phyloP scores from a whole-genome alignment of 208 protist genomes.

The Trypanosoma mega region DNA sequence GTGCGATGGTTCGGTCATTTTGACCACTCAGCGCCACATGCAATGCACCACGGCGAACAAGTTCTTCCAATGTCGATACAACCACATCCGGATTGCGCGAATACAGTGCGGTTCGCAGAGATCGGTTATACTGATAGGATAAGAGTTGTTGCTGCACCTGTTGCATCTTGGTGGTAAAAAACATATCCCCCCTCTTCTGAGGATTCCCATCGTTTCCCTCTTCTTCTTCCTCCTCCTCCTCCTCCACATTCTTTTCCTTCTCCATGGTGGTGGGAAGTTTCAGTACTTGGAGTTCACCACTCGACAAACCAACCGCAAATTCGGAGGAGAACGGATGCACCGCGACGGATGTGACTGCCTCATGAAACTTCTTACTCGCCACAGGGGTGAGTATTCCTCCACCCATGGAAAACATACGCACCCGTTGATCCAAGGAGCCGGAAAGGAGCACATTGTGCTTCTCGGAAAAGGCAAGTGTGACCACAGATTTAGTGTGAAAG shows the following conservation, averaged over 20 bases:
- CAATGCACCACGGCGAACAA: slow-evolving; percentile 69
- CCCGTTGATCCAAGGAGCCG: slow-evolving; percentile 70
- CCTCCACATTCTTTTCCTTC: slow-evolving; percentile 6
- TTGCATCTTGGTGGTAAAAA: slow-evolving; percentile 51
- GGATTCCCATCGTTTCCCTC: slow-evolving; percentile 10
- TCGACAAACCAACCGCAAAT: slow-evolving; percentile 67
- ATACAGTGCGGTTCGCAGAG: slow-evolving; percentile 76
- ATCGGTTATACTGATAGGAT: slow-evolving; percentile 77
- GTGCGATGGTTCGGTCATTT: slow-evolving; percentile 79
- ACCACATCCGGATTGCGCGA: slow-evolving; percentile 68
- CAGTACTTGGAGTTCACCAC: slow-evolving; percentile 66
- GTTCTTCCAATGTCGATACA: slow-evolving; percentile 84
- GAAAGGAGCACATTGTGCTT: slow-evolving; percentile 66
- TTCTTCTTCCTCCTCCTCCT: slow-evolving; percentile 22
- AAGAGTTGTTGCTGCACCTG: slow-evolving; percentile 61
- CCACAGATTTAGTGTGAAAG: slow-evolving; percentile 83
- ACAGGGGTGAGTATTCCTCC: slow-evolving; percentile 47
- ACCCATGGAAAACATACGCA: slow-evolving; percentile 76
- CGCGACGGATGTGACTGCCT: slow-evolving; percentile 55
- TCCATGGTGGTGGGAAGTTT: slow-evolving; percentile 36
- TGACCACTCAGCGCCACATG: slow-evolving; percentile 83
- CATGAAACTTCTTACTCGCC: slow-evolving; percentile 60
- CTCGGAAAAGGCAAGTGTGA: slow-evolving; percentile 55
- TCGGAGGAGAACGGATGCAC: slow-evolving; percentile 68
- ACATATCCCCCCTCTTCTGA: slow-evolving; percentile 22